Percentiles rank a stretch among this genome's conserved stretches.
Evolutionary conservation across 2,329 filamentous ascomycete genomes (phyloP).

Genomic region (Trichoderma sp.): DNA sequence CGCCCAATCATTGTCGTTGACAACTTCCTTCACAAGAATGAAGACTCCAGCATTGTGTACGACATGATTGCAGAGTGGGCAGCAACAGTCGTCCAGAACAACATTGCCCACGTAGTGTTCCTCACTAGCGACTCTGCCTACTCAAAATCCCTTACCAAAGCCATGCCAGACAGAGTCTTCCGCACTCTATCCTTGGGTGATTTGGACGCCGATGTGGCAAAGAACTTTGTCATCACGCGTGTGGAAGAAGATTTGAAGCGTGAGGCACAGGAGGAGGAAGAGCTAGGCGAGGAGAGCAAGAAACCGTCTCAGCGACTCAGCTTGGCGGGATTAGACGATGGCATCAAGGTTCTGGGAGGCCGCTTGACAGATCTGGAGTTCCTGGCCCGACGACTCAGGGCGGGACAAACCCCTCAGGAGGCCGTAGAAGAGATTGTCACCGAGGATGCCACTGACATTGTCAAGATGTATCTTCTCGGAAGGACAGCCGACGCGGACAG

Average conservation of each 20-base stretch:
- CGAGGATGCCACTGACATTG: conserved; percentile 83
- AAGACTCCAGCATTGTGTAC: conserved; percentile 65
- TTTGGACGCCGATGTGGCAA: conserved; percentile 81
- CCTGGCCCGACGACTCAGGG: conserved; percentile 83
- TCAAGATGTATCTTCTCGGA: conserved; percentile 85
- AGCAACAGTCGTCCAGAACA: conserved; percentile 78
- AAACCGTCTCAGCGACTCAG: conserved; percentile 41
- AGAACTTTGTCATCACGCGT: conserved; percentile 85
- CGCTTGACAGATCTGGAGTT: conserved; percentile 96
- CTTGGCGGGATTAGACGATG: conserved; percentile 73
- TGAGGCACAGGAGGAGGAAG: conserved; percentile 31
- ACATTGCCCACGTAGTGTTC: conserved; percentile 93
- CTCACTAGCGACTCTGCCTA: conserved; percentile 87
- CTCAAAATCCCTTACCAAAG: conserved; percentile 82
- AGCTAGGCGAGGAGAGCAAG: conserved; percentile 31
- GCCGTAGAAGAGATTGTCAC: conserved; percentile 88
- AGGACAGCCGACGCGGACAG: conserved; percentile 50
- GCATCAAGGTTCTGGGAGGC: conserved; percentile 81
- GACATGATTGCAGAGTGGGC: conserved; percentile 90
- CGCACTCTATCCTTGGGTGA: conserved; percentile 83
- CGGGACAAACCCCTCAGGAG: conserved; percentile 77
- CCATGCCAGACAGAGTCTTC: conserved; percentile 89
- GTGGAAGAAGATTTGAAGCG: conserved; percentile 55
- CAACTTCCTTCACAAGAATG: conserved; percentile 83
- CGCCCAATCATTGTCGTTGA: conserved; percentile 85